Percentiles rank a stretch among this genome's conserved stretches.
These are phyloP conservation scores for Physaria fendleri DNA, from an alignment of 345 rosid species.

Conservation along the genomic window DNA sequence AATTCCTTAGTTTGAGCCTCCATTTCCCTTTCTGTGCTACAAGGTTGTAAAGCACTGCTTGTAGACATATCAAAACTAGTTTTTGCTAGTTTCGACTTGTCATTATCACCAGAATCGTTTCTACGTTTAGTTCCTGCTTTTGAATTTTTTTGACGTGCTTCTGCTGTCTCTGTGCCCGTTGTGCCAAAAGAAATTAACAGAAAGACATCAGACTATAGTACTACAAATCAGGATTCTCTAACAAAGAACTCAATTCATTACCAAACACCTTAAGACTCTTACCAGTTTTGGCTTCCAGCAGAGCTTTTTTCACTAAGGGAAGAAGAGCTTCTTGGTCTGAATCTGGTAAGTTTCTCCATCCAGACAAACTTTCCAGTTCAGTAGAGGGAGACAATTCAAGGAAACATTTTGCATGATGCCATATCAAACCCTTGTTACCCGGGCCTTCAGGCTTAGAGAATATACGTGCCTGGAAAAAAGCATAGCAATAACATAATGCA, in stretches of 20 bases:
- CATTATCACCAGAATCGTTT: slow-evolving; percentile 36
- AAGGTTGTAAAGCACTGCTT: slow-evolving; percentile 31
- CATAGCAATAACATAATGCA: not conserved
- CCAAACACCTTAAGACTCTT: slow-evolving; percentile 15
- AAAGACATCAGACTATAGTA: slow-evolving; percentile 10
- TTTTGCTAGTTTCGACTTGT: slow-evolving; percentile 54
- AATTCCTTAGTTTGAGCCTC: slow-evolving; percentile 76
- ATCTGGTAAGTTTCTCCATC: slow-evolving; percentile 65
- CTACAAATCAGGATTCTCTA: not conserved
- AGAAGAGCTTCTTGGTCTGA: slow-evolving; percentile 53
- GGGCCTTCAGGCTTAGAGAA: slow-evolving; percentile 67
- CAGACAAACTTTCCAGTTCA: slow-evolving; percentile 58
- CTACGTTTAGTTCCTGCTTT: slow-evolving; percentile 57
- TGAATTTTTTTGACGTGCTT: slow-evolving; percentile 33
- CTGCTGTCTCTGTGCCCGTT: slow-evolving; percentile 27
- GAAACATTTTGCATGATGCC: slow-evolving; percentile 89
- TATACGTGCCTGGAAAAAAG: slow-evolving; percentile 60
- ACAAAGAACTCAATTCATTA: slow-evolving; percentile 4
- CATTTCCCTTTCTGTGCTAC: slow-evolving; percentile 45
- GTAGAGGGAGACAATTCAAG: slow-evolving; percentile 46
- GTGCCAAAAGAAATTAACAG: slow-evolving; percentile 21
- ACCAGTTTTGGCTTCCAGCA: slow-evolving; percentile 46
- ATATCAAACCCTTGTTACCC: slow-evolving; percentile 51
- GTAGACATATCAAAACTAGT: slow-evolving; percentile 38
- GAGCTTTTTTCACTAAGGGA: slow-evolving; percentile 43